Conservation (phyloP, 257 asterid species). For the Primulina huaijiensis region DNA sequence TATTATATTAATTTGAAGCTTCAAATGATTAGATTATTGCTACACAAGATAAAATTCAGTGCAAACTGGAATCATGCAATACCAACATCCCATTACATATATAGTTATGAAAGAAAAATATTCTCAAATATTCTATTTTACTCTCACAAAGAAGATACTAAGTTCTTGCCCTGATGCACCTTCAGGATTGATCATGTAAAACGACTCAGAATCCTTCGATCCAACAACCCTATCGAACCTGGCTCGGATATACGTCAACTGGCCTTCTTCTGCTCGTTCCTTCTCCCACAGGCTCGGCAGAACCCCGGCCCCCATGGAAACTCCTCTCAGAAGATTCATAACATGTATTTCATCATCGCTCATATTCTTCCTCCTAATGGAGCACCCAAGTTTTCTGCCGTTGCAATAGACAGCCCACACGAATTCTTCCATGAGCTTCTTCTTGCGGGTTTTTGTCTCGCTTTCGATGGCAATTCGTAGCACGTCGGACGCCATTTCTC, state of each 20-base stretch:
- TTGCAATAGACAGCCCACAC: conserved; percentile 90
- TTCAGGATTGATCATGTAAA: conserved; percentile 90
- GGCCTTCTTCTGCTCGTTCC: conserved; percentile 39
- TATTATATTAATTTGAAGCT: no score
- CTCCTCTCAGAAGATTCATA: conserved; percentile 70
- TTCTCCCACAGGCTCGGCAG: conserved; percentile 53
- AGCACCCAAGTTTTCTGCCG: conserved; percentile 67
- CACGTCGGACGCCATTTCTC: conserved; percentile 75
- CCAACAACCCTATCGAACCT: conserved; percentile 78
- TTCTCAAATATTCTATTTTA: neutral
- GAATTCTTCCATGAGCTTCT: conserved; percentile 72
- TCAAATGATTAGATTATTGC: no score
- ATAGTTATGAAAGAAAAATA: no score
- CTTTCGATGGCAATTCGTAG: conserved; percentile 71
- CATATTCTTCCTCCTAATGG: conserved; percentile 69
- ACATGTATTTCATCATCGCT: conserved; percentile 74
- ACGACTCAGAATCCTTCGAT: conserved; percentile 76
- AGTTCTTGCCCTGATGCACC: conserved; percentile 83
- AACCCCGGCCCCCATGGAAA: conserved; percentile 93
- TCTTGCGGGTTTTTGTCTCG: conserved; percentile 63
- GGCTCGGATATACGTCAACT: conserved; percentile 76
- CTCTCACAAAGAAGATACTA: conserved; percentile 70
- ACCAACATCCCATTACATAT: no score
- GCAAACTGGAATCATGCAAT: no score
- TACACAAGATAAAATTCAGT: no score